Conservation (phyloP, 2,329 filamentous ascomycete genomes). For the Metarhizium robertsii region DNA sequence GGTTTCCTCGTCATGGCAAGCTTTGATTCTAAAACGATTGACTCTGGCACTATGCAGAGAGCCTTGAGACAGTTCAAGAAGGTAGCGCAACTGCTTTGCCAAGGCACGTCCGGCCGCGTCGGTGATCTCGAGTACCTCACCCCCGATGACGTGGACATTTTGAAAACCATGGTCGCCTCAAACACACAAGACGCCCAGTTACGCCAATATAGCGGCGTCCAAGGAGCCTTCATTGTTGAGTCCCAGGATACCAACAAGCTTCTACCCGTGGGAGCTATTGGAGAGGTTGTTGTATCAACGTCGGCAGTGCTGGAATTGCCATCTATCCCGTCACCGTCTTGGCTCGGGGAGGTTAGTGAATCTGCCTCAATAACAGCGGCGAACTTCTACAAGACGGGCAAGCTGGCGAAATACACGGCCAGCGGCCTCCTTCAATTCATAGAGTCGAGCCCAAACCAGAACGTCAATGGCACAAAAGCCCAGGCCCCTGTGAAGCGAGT, state of each 20-base stretch:
- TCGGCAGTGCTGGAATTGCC: slow-evolving; percentile 16
- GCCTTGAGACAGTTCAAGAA: slow-evolving; percentile 42
- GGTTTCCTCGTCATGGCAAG: slow-evolving; percentile 53
- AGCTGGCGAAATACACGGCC: slow-evolving; percentile 28
- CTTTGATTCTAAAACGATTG: slow-evolving; percentile 53
- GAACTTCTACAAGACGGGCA: slow-evolving; percentile 29
- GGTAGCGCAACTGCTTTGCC: slow-evolving; percentile 40
- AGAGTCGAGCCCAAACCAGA: slow-evolving; percentile 9
- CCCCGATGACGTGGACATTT: slow-evolving; percentile 22
- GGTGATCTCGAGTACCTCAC: slow-evolving; percentile 25
- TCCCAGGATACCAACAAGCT: slow-evolving; percentile 23
- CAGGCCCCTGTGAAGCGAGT: slow-evolving; percentile 4
- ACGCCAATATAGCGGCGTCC: slow-evolving; percentile 13
- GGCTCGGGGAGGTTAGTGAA: slow-evolving; percentile 12
- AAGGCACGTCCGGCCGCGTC: slow-evolving; percentile 21
- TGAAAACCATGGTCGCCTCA: slow-evolving; percentile 11
- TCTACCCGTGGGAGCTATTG: slow-evolving; percentile 30
- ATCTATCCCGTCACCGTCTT: slow-evolving; percentile 16
- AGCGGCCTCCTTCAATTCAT: slow-evolving; percentile 21
- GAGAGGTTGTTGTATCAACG: slow-evolving; percentile 33
- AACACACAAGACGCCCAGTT: background rate
- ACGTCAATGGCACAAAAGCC: background rate
- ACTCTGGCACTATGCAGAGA: slow-evolving; percentile 39
- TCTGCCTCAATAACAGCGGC: slow-evolving; percentile 4
- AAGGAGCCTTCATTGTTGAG: slow-evolving; percentile 31